These are phyloP conservation scores for Verbena officinalis DNA, from an alignment of 257 asterid species.

Conservation along the genomic window DNA sequence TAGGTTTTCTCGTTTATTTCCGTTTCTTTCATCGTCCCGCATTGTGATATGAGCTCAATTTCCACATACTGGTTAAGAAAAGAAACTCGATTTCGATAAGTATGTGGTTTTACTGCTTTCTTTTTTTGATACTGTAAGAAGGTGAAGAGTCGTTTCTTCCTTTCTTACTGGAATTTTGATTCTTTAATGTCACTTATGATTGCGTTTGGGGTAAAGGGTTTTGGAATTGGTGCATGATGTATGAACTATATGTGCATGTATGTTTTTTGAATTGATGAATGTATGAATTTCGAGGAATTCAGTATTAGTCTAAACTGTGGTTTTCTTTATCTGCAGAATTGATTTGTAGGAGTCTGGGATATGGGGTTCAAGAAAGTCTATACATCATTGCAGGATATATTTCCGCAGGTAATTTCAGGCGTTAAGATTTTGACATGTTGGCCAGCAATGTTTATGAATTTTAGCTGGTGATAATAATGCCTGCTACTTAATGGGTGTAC, in stretches of 20 bases:
- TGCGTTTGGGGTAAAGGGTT: slow-evolving; percentile 25
- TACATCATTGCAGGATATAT: slow-evolving; percentile 36
- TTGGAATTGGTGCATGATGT: slow-evolving; percentile 23
- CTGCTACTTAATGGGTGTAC: not conserved
- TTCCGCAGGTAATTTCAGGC: slow-evolving; percentile 48
- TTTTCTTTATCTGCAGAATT: slow-evolving; percentile 27
- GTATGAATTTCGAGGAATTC: slow-evolving; percentile 14
- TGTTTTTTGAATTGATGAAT: not conserved
- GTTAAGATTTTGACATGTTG: not conserved
- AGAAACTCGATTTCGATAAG: not conserved
- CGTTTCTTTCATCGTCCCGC: not conserved
- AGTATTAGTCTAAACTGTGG: slow-evolving; percentile 5
- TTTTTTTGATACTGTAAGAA: not conserved
- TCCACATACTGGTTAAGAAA: slow-evolving; percentile 4
- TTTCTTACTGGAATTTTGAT: not conserved
- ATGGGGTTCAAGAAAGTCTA: slow-evolving; percentile 42
- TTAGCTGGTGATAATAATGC: not conserved
- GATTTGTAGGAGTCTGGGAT: slow-evolving; percentile 11
- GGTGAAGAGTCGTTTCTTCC: slow-evolving; percentile 4
- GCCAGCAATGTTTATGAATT: not conserved
- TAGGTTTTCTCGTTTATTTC: not conserved
- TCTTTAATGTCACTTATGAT: not conserved
- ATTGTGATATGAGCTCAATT: slow-evolving; percentile 6
- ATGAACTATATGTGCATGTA: not conserved
- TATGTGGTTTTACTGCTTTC: not conserved